Conservation (phyloP, 306 rosid species). For the Corylus americana region DNA sequence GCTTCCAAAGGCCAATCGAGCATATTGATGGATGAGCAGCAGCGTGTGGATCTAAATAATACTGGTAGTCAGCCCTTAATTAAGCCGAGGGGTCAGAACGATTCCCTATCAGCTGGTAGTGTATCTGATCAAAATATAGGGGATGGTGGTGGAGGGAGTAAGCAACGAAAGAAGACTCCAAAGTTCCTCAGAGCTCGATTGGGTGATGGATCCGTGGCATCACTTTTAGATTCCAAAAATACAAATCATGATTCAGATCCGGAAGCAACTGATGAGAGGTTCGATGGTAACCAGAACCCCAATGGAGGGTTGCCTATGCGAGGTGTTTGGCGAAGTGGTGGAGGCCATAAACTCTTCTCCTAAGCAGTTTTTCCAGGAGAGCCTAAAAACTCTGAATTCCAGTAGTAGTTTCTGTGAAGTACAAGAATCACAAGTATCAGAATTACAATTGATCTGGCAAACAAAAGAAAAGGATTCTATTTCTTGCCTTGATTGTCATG, state of each 20-base stretch:
- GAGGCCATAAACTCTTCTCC: slow-evolving; percentile 58
- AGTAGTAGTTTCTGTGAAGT: background rate
- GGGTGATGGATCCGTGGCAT: slow-evolving; percentile 71
- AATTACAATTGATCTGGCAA: background rate
- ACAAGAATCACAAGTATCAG: background rate
- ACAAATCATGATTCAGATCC: slow-evolving; percentile 38
- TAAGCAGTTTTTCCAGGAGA: slow-evolving; percentile 8
- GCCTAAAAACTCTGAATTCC: slow-evolving; percentile 11
- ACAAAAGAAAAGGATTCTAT: background rate
- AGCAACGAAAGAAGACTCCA: slow-evolving; percentile 77
- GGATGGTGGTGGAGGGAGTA: slow-evolving; percentile 66
- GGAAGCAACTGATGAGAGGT: slow-evolving; percentile 22
- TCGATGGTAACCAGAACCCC: slow-evolving; percentile 36
- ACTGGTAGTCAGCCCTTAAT: slow-evolving; percentile 36
- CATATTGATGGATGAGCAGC: slow-evolving; percentile 36
- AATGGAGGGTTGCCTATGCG: slow-evolving; percentile 65
- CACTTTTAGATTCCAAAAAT: slow-evolving; percentile 46
- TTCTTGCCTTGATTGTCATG: background rate
- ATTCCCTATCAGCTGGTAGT: slow-evolving; percentile 37
- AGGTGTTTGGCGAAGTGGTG: slow-evolving; percentile 87
- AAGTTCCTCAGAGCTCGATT: slow-evolving; percentile 76
- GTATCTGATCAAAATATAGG: slow-evolving; percentile 46
- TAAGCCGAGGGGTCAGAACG: slow-evolving; percentile 41
- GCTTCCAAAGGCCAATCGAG: slow-evolving; percentile 55
- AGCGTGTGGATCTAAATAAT: slow-evolving; percentile 36